phyloP scores from a whole-genome alignment of 768 basidiomycete species.

The Mrakia hoshinonis region DNA sequence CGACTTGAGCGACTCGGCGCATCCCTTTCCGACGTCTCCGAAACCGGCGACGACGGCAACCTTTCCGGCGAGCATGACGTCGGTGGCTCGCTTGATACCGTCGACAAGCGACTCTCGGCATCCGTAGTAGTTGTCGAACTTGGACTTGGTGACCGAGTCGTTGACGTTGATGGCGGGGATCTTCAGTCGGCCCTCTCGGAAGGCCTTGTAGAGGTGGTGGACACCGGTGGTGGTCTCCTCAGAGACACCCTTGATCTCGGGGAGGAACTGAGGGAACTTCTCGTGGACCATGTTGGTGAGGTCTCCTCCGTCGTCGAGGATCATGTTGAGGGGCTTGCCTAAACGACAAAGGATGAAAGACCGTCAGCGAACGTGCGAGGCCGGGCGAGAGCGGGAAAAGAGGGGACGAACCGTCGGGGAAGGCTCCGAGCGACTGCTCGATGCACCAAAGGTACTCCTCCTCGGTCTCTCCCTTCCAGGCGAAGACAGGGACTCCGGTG shows the following conservation, averaged over 20 bases:
- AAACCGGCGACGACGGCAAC: constrained; percentile 97
- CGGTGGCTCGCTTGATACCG: constrained; percentile 99
- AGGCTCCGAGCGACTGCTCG: constrained; percentile 85
- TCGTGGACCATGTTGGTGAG: constrained; percentile 90
- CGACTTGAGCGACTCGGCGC: constrained; percentile 91
- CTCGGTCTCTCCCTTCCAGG: constrained; percentile 99
- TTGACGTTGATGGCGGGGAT: constrained; percentile 99
- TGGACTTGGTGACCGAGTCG: constrained; percentile 98
- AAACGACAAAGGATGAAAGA: not conserved
- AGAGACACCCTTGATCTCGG: constrained; percentile 84
- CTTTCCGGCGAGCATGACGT: constrained; percentile 99
- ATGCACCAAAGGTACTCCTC: constrained; percentile 99
- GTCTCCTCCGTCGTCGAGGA: constrained; percentile 97
- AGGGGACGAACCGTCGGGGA: constrained; percentile 50
- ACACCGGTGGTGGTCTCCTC: constrained; percentile 99
- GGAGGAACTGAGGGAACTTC: constrained; percentile 83
- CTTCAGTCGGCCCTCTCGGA: constrained; percentile 91
- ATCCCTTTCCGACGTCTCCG: constrained; percentile 99
- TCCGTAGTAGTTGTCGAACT: constrained; percentile 79
- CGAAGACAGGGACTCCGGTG: constrained; percentile 95
- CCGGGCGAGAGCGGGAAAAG: not conserved
- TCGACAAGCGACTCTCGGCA: constrained; percentile 99
- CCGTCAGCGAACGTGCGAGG: constrained; percentile 4
- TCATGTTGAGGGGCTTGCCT: constrained; percentile 84
- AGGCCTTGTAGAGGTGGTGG: constrained; percentile 96